phyloP scores from a whole-genome alignment of 2,329 filamentous ascomycete species.

The Ramularia collo-cygni region DNA sequence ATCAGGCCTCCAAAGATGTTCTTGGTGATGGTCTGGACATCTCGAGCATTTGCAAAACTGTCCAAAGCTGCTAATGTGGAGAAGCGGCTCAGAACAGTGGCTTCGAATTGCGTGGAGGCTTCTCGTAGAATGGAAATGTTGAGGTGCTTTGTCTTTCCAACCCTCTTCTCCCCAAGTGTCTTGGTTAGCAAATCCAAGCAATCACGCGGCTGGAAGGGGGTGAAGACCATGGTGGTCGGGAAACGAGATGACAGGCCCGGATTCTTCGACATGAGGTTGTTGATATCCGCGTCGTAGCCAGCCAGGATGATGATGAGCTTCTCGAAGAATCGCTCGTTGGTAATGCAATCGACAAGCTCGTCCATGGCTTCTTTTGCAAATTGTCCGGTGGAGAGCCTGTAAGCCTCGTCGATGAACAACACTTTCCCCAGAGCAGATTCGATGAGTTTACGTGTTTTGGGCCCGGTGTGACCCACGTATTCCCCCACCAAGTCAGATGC shows the following conservation, averaged over 20 bases:
- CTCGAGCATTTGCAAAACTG: conserved; percentile 58
- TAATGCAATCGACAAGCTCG: conserved; percentile 47
- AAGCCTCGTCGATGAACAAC: conserved; percentile 67
- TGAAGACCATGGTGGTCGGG: conserved; percentile 54
- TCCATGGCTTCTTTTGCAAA: conserved; percentile 53
- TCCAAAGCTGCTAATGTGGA: conserved; percentile 35
- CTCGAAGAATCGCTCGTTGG: conserved; percentile 50
- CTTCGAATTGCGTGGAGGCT: neutral
- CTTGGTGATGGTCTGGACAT: conserved; percentile 51
- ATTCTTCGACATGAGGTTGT: conserved; percentile 55
- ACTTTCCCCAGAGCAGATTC: conserved; percentile 59
- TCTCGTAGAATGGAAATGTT: conserved; percentile 1
- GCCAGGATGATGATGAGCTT: conserved; percentile 63
- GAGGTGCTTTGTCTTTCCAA: conserved; percentile 8
- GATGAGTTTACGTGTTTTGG: conserved; percentile 55
- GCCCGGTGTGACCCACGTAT: conserved; percentile 63
- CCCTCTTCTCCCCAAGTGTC: conserved; percentile 27
- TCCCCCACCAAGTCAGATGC: conserved; percentile 62
- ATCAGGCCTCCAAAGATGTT: conserved; percentile 40
- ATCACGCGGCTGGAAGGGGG: conserved; percentile 27
- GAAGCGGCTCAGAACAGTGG: conserved; percentile 32
- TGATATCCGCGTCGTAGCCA: conserved; percentile 61
- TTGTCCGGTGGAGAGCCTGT: conserved; percentile 51
- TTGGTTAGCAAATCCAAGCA: conserved; percentile 35
- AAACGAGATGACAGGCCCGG: conserved; percentile 60